A percentile compares a stretch with the other conserved stretches of the same genome.
phyloP scores from a whole-genome alignment of 768 basidiomycete genomes.

The Candolleomyces efflorescens region DNA sequence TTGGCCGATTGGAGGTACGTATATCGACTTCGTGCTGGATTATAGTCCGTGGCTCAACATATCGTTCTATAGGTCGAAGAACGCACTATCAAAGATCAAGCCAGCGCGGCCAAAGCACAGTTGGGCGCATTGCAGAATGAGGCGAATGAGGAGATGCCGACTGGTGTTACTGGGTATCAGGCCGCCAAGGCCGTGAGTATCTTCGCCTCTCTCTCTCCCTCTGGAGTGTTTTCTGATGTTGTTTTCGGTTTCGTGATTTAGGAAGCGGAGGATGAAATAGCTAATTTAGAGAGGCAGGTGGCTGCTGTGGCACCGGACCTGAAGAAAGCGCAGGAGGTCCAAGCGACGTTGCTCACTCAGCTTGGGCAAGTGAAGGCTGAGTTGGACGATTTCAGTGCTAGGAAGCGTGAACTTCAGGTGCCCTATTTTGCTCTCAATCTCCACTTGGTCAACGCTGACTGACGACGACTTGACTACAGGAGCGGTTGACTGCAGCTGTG shows the following conservation, averaged over 20 bases:
- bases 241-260: constrained; percentile 17
- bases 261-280: constrained; percentile 56
- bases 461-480: not conserved
- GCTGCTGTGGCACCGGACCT: constrained; percentile 40
- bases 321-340: constrained; percentile 40
- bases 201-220: not conserved
- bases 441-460: not conserved
- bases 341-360: constrained; percentile 39
- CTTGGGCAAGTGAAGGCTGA: constrained; percentile 41
- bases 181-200: constrained; percentile 47
- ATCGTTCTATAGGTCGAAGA: not conserved
- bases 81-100: no score
- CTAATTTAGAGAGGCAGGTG: constrained; percentile 43
- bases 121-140: constrained; percentile 49
- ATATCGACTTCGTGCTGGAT: not conserved
- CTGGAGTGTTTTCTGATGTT: not conserved
- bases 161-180: constrained; percentile 53
- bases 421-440: not conserved
- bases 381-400: constrained; percentile 49
- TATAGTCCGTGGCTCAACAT: not conserved
- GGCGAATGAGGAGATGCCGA: constrained; percentile 66
- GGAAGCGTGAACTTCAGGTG: constrained; percentile 36
- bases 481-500: constrained; percentile 39
- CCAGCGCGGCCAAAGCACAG: constrained; percentile 17
- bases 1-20: constrained; percentile 17